Conservation (phyloP, 2,329 filamentous ascomycete genomes). For the Aspergillus neotritici region DNA sequence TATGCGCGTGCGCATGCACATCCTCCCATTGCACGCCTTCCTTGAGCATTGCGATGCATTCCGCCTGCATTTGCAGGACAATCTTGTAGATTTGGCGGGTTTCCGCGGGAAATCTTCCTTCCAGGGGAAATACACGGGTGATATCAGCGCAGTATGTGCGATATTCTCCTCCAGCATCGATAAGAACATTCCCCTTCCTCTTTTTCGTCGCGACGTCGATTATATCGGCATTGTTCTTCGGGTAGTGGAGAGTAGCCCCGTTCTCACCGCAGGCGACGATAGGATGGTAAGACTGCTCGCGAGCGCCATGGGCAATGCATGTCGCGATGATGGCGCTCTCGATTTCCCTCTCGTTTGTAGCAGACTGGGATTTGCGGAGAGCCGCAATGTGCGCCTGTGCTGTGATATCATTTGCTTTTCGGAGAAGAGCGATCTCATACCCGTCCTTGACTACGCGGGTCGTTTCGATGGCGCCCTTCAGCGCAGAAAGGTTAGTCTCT, state of each 20-base stretch:
- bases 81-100: conserved; percentile 68
- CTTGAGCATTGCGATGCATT: conserved; percentile 62
- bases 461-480: conserved; percentile 70
- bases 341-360: conserved; percentile 74
- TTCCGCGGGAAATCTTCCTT: conserved; percentile 63
- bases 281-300: conserved; percentile 76
- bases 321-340: conserved; percentile 70
- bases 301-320: conserved; percentile 67
- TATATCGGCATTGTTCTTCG: conserved; percentile 69
- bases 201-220: conserved; percentile 40
- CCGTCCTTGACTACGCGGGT: conserved; percentile 75
- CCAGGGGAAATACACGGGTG: conserved; percentile 78
- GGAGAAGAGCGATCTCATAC: conserved; percentile 80
- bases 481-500: conserved; percentile 53
- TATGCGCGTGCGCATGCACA: conserved; percentile 67
- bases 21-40: conserved; percentile 66
- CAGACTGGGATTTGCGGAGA: conserved; percentile 55
- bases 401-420: conserved; percentile 73
- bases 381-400: conserved; percentile 70
- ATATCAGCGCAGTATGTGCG: conserved; percentile 83
- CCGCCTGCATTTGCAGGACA: conserved; percentile 73
- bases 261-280: conserved; percentile 82
- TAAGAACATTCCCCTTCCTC: conserved; percentile 63
- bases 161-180: conserved; percentile 86
- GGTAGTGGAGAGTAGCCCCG: conserved; percentile 81